Base-by-base conservation (phyloP, 2,329 filamentous ascomycete species). In the Helotiales sp. region DNA sequence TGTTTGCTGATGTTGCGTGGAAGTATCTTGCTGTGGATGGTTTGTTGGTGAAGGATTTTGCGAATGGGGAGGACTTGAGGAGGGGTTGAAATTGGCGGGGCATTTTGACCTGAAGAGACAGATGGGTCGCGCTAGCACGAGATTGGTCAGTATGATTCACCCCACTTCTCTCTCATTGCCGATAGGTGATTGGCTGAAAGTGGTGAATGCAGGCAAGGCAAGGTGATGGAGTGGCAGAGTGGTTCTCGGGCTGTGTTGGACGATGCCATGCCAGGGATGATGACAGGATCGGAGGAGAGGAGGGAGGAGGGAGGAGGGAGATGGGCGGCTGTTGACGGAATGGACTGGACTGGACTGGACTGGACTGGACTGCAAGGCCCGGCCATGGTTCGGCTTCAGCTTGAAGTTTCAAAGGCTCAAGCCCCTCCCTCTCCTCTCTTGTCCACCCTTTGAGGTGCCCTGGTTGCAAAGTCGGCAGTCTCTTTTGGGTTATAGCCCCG, bases 1-100 rank as follows among this genome's bases (percentile, higher is more conserved):
- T 97, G 81, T 86, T 89, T 85, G 86, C 83, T 77, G 90, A 82
- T 80, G 91, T 85, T 77, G 87, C 84, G 79, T 86, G 83, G 79
- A 90, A 90, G 73, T 81, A 80, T 79, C 86, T 81, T 66, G 69
- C 64, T 54, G 66, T 67, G 63, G 70, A 72, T 68, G 77, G 52
- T 61, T 65, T 71, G 50, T 79, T 77, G 75, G 75, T 77, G 77
- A 77, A 77, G 75, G 78, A 76, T 76, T 74, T 74, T 69, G 67
- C 71, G 71, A 76, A 59, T 59, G 68, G 65, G 64, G 70, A 77
- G 75, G 77, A 64, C 80, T 79, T 78, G 81, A 80, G 81, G 80
- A 81, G 82, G 77, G 74, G 75, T 77, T 26, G 40, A 63, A 17
- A 28, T 57, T 61, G 58, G 65, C 62, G 69, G 66, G 66, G 63